Conservation (phyloP, 2,329 filamentous ascomycete species). For the Leptographium galeiforme region DNA sequence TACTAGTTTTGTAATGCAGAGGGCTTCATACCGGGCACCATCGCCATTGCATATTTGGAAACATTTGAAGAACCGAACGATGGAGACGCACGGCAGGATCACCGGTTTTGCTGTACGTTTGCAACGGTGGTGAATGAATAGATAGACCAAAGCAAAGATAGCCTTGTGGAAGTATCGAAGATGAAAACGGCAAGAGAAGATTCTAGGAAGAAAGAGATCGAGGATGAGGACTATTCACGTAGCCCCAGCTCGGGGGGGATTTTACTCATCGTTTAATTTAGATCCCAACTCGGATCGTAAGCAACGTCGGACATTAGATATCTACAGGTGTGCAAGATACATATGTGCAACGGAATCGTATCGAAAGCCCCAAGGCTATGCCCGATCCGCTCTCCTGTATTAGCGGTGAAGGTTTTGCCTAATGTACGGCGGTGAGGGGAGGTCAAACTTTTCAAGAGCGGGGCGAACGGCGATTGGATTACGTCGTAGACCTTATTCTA, state of each 20-base stretch:
- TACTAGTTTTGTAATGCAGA: neutral
- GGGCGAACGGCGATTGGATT: too few relatives aligned
- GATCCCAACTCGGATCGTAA: neutral
- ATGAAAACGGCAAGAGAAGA: neutral
- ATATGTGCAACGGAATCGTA: too few relatives aligned
- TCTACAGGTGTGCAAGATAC: too few relatives aligned
- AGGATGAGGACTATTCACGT: neutral
- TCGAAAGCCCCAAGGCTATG: too few relatives aligned
- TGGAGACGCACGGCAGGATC: neutral
- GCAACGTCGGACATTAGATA: too few relatives aligned
- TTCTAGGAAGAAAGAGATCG: neutral
- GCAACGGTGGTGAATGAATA: constrained; percentile 6
- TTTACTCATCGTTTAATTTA: constrained; percentile 1
- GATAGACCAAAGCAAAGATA: constrained; percentile 7
- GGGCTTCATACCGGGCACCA: neutral
- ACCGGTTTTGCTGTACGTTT: constrained; percentile 1
- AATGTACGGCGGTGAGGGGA: too few relatives aligned
- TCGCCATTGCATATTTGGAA: constrained; percentile 1
- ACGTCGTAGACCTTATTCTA: too few relatives aligned
- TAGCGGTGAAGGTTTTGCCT: too few relatives aligned
- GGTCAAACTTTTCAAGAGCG: too few relatives aligned
- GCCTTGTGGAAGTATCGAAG: neutral
- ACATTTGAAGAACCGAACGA: neutral
- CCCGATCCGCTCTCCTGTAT: too few relatives aligned
- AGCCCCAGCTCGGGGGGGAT: neutral